Conservation (phyloP, 164 flowering plant species). For the Kingdonia uniflora region DNA sequence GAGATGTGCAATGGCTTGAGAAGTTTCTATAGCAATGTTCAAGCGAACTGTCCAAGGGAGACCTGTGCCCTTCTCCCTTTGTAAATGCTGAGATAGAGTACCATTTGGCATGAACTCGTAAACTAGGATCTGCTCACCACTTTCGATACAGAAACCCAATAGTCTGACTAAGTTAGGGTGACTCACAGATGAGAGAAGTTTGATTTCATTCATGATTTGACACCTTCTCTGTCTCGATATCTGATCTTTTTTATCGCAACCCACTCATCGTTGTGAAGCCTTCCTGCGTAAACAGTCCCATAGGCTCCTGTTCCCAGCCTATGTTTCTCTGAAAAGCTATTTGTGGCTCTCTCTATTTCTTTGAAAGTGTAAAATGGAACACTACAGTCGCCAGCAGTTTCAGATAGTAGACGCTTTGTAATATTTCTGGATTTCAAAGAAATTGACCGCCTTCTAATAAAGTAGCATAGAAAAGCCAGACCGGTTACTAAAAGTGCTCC, state of each 20-base stretch:
- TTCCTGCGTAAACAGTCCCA: conserved; percentile 81
- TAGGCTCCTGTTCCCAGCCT: conserved; percentile 76
- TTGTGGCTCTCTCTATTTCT: conserved; percentile 74
- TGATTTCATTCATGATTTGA: conserved; percentile 78
- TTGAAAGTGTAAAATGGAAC: conserved; percentile 57
- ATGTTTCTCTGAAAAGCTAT: conserved; percentile 53
- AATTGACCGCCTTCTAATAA: conserved; percentile 12
- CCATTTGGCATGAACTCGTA: conserved; percentile 96
- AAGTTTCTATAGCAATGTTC: conserved; percentile 68
- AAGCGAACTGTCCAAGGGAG: conserved; percentile 66
- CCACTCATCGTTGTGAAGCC: conserved; percentile 42
- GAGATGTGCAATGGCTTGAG: conserved; percentile 71
- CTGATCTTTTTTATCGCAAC: conserved; percentile 78
- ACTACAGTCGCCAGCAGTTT: conserved; percentile 33
- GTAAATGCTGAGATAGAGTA: conserved; percentile 69
- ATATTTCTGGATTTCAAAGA: conserved; percentile 12
- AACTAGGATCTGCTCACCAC: conserved; percentile 66
- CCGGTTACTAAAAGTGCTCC: conserved; percentile 40
- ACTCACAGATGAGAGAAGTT: conserved; percentile 62
- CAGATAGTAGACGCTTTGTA: conserved; percentile 28
- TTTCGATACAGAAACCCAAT: conserved; percentile 64
- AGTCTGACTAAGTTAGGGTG: conserved; percentile 80
- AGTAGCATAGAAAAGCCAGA: conserved; percentile 17
- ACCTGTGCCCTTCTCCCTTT: conserved; percentile 45
- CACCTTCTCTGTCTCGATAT: conserved; percentile 43